Conservation (phyloP, 2,329 filamentous ascomycete species). For the Aspergillus brunneoviolaceus region DNA sequence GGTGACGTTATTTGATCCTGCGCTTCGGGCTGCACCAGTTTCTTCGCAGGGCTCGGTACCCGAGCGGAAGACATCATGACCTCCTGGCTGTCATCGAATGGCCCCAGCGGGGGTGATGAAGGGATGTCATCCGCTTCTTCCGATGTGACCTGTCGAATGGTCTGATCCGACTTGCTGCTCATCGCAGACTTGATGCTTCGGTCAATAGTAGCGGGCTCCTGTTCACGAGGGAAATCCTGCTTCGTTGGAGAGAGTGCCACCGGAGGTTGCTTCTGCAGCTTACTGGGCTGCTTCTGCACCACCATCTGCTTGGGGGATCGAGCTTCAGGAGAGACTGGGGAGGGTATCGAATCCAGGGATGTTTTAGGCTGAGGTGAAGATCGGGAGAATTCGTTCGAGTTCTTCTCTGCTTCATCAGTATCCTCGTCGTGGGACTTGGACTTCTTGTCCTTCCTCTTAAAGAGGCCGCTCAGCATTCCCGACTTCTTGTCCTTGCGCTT, state of each 20-base stretch:
- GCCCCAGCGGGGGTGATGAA: constrained; percentile 20
- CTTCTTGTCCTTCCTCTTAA: constrained; percentile 66
- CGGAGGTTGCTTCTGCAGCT: constrained; percentile 69
- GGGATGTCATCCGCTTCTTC: constrained; percentile 27
- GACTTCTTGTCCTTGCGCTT: constrained; percentile 71
- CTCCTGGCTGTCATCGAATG: constrained; percentile 23
- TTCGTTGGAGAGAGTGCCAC: constrained; percentile 38
- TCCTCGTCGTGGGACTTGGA: constrained; percentile 49
- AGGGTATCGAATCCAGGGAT: constrained; percentile 43
- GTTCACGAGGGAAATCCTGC: constrained; percentile 40
- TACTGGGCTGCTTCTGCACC: constrained; percentile 61
- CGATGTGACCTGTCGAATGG: constrained; percentile 38
- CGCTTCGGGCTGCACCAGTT: constrained; percentile 20
- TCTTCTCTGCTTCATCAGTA: constrained; percentile 56
- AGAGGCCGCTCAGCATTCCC: constrained; percentile 69
- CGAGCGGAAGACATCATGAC: constrained; percentile 21
- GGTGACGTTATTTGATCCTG: constrained; percentile 22
- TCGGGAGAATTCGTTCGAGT: constrained; percentile 58
- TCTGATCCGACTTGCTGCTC: constrained; percentile 26
- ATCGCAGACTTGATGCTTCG: constrained; percentile 21
- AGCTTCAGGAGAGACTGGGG: constrained; percentile 30
- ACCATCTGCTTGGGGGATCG: constrained; percentile 31
- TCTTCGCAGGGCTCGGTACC: constrained; percentile 26
- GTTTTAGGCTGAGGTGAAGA: constrained; percentile 46
- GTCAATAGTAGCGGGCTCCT: constrained; percentile 24